phyloP scores from a whole-genome alignment of 805 yeast species.

The Wickerhamiella sorbophila region DNA sequence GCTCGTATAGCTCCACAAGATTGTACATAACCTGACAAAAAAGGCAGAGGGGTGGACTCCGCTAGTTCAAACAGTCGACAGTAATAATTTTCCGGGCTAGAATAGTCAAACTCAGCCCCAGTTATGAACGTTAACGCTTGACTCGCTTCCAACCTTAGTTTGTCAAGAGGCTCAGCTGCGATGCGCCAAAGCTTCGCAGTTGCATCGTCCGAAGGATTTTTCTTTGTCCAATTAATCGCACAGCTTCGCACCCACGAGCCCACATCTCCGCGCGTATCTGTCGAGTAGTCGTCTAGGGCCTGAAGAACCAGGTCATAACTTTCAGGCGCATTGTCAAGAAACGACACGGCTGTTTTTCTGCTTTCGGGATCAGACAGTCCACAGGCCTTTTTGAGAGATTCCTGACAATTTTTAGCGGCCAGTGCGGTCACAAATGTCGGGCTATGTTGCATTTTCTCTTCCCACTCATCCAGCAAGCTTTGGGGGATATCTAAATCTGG shows the following conservation, averaged over 20 bases:
- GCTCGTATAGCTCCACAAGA: conserved; percentile 9
- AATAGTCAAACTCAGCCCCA: background rate
- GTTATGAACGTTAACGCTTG: conserved; percentile 24
- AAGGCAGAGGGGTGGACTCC: background rate
- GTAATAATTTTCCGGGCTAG: conserved; percentile 4
- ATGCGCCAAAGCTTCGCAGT: conserved; percentile 34
- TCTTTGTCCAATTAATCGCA: conserved; percentile 30
- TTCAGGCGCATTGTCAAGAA: background rate
- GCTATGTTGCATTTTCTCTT: conserved; percentile 3
- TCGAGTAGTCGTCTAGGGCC: conserved; percentile 61
- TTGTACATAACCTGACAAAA: conserved; percentile 12
- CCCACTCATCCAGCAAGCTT: conserved; percentile 5
- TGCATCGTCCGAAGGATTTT: conserved; percentile 7
- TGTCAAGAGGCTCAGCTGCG: conserved; percentile 49
- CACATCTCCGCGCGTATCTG: conserved; percentile 80
- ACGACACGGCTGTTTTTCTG: conserved; percentile 11
- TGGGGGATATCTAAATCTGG: background rate
- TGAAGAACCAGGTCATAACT: conserved; percentile 16
- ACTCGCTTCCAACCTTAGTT: conserved; percentile 33
- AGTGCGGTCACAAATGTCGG: conserved; percentile 12
- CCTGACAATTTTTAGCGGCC: background rate
- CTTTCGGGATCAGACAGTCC: conserved; percentile 10
- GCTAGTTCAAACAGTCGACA: conserved; percentile 1
- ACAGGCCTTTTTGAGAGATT: conserved; percentile 2
- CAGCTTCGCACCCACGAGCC: conserved; percentile 59